Evolutionary conservation across 805 yeast genomes (phyloP), one percentile per base, ranked within the genome.

Genomic region (Yarrowia porcina): DNA sequence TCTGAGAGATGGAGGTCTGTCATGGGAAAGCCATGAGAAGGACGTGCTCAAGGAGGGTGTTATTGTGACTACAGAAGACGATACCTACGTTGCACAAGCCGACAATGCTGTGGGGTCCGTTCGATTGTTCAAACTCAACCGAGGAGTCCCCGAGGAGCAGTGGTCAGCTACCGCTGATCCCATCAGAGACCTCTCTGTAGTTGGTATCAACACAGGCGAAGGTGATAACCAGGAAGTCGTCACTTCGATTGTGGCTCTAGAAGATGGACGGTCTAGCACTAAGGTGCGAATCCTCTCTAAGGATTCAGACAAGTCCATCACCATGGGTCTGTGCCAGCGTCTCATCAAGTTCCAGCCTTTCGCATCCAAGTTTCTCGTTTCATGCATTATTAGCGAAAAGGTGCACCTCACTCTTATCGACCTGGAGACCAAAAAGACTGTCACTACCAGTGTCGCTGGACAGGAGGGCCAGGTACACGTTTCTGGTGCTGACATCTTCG

Each of bases 391-490:
- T 20, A 41, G 49, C 38, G 47, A 39, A n/a, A 41, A 39, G 61
- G 42, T 56, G 17, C 61, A 56, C 17, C 21, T 56, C 10, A 56
- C 61, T 1, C 49, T 56, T 27, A 41, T 56, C 12, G 61, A 56
- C 11, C 28, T 39, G 15, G 61, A 39, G 32, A n/a, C 49, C 17
- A 13, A 28, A 17, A 56, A 56, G 30, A 39, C 61, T 4, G 61
- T 41, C 8, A 39, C 61, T 13, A 41, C 61, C 21, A 56, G 61
- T 17, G 49, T 56, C 4, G 8, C 2, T 12, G 61, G 47, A 20
- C 35, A 56, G 36, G 61, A 56, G 38, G 61, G 61, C n/a, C 61
- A 56, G 49, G 49, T 56, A 12, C 61, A 56, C 13, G 44, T 52
- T 18, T 10, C 17, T 17, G 59, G 59, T 2, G 38, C 49, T 2